Percentiles rank a stretch among this genome's conserved stretches.
Evolutionary conservation across 2,329 filamentous ascomycete species (phyloP).

Genomic region (Aspergillus ustus): DNA sequence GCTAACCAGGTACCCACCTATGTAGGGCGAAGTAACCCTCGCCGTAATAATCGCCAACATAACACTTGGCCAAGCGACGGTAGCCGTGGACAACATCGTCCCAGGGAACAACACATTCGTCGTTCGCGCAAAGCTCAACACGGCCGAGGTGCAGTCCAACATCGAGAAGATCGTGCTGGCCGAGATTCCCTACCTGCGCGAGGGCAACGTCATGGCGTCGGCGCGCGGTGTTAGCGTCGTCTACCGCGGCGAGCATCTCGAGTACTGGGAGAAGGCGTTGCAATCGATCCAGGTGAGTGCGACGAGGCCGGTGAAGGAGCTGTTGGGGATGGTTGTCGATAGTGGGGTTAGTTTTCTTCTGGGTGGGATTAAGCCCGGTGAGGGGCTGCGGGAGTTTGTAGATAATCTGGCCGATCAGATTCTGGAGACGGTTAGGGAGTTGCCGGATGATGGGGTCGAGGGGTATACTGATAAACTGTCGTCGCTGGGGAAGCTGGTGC

Average conservation of each 20-base stretch:
- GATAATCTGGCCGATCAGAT: slow-evolving; percentile 4
- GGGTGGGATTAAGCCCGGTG: not conserved
- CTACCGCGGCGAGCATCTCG: slow-evolving; percentile 10
- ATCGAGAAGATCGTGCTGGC: slow-evolving; percentile 6
- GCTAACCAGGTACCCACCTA: not conserved
- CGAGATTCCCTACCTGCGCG: slow-evolving; percentile 10
- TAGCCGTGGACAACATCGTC: slow-evolving; percentile 6
- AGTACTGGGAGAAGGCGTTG: slow-evolving; percentile 16
- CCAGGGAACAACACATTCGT: slow-evolving; percentile 15
- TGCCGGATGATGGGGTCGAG: not conserved
- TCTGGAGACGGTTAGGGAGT: not conserved
- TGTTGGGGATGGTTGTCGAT: not conserved
- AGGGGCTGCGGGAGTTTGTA: not conserved
- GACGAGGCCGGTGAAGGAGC: slow-evolving; percentile 7
- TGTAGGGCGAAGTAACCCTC: slow-evolving; percentile 13
- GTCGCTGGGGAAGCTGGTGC: not conserved
- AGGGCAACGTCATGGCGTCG: not conserved
- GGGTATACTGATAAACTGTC: not conserved
- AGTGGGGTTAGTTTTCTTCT: not conserved
- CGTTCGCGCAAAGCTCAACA: slow-evolving; percentile 5
- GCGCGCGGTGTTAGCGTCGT: slow-evolving; percentile 11
- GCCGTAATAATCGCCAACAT: slow-evolving; percentile 5
- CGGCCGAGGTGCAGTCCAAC: not conserved
- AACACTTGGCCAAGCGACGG: slow-evolving; percentile 6
- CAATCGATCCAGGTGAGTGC: not conserved